Conservation (phyloP, 2,329 filamentous ascomycete genomes). For the Claviceps humidiphila region DNA sequence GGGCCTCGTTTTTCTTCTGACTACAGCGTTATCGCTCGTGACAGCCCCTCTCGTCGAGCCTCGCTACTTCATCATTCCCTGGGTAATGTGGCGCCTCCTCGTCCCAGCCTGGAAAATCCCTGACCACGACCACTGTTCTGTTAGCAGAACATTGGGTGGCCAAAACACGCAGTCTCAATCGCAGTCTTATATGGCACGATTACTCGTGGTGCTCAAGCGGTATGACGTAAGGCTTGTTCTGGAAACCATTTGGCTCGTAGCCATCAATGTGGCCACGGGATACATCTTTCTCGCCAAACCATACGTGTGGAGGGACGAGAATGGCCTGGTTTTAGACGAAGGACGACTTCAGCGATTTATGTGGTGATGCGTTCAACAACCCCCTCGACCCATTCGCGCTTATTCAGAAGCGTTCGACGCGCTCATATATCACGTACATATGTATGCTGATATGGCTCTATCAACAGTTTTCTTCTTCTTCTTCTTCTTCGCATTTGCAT, state of each 20-base stretch:
- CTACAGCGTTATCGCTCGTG: conserved; percentile 65
- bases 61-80: conserved; percentile 89
- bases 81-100: conserved; percentile 82
- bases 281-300: conserved; percentile 57
- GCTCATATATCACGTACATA: too few relatives aligned
- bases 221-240: conserved; percentile 35
- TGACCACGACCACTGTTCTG: conserved; percentile 10
- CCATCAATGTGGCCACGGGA: conserved; percentile 52
- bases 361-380: conserved; percentile 41
- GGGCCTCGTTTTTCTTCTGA: conserved; percentile 44
- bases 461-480: too few relatives aligned
- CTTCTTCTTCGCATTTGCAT: too few relatives aligned
- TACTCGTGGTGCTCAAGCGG: conserved; percentile 6
- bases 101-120: conserved; percentile 40
- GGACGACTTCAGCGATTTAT: conserved; percentile 63
- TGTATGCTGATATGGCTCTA: too few relatives aligned
- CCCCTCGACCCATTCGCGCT: too few relatives aligned
- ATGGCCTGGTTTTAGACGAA: conserved; percentile 37
- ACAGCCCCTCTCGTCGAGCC: conserved; percentile 91
- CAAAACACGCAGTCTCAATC: not conserved
- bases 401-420: too few relatives aligned
- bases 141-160: not conserved
- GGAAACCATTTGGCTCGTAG: conserved; percentile 58
- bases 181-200: not conserved
- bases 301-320: conserved; percentile 49